Evolutionary conservation across 1,284 basidiomycete genomes (phyloP).

Genomic region (Apiotrichum mycotoxinovorans): DNA sequence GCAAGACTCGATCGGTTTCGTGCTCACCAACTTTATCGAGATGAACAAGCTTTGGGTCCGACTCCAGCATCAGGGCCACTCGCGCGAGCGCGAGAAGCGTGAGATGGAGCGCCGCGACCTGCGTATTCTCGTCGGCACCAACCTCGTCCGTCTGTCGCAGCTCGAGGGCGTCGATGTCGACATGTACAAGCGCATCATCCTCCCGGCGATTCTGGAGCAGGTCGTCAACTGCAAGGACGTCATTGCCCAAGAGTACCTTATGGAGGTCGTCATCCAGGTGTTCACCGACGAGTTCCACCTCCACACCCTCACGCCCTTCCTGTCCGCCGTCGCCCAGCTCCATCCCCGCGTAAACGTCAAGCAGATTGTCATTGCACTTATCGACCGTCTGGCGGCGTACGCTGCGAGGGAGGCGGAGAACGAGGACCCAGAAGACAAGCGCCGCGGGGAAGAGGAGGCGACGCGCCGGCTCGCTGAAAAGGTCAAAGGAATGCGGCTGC

Average conservation of each 20-base stretch:
- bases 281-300: slow-evolving; percentile 97
- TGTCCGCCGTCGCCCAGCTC: slow-evolving; percentile 86
- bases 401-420: slow-evolving; percentile 89
- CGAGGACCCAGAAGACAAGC: slow-evolving; percentile 87
- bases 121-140: slow-evolving; percentile 90
- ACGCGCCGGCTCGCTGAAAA: slow-evolving; percentile 77
- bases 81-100: slow-evolving; percentile 88
- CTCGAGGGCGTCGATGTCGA: slow-evolving; percentile 89
- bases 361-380: slow-evolving; percentile 89
- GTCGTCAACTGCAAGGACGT: slow-evolving; percentile 95
- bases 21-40: slow-evolving; percentile 94
- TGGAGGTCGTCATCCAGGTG: slow-evolving; percentile 98
- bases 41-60: slow-evolving; percentile 99
- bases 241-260: slow-evolving; percentile 94
- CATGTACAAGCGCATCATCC: slow-evolving; percentile 76
- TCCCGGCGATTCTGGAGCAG: slow-evolving; percentile 87
- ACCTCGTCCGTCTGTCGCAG: slow-evolving; percentile 86
- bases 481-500: slow-evolving; percentile 57
- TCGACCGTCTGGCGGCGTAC: slow-evolving; percentile 89
- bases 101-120: slow-evolving; percentile 89
- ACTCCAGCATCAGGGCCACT: slow-evolving; percentile 91
- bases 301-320: slow-evolving; percentile 84
- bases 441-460: slow-evolving; percentile 83
- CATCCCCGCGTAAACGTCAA: slow-evolving; percentile 97
- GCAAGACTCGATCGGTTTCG: slow-evolving; percentile 88